Base-by-base conservation (phyloP, 805 yeast genomes). In the Metschnikowia gelsemii region DNA sequence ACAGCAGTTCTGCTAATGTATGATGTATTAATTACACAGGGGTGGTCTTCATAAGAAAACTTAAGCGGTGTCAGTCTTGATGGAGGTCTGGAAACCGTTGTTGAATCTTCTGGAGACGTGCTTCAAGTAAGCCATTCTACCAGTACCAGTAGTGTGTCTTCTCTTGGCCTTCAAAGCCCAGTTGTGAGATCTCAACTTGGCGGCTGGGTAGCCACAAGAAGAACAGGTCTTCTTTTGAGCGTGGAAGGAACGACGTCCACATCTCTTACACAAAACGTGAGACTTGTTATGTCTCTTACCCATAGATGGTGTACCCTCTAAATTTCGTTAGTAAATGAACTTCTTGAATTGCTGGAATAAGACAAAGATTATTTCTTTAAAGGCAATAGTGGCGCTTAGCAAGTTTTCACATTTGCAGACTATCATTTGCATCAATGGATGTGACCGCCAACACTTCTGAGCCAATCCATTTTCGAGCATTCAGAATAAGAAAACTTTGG, bases 251-350 rank as follows among this genome's bases (percentile, higher is more conserved):
- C 98, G 96, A 71, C 81, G 78, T 70, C 98, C 98, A 82, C 99
- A 93, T 85, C 96, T 85, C 82, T 86, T 88, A 84, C 99, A 93
- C 76, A 90, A 80, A 72, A 95, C 85, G 88, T 93, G 99, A 72
- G 98, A 85, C 81, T 93, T 93, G 91, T 87, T 90, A 87, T 93
- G 97, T 78, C 93, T 89, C 82, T 91, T 91, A 84, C 99, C 99
- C 83, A 88, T 84, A 75, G 97, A 88, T 79, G 98, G 96, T 76
- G 99, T 91, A 87, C 99, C 99, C 89, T 91, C 95, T 69, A 48
- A 31, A 28, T 37, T 11, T 20, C 13, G 64, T 60, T 59, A 59
- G 62, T 59, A 59, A 12, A 27, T 39, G 46, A 9, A 14, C 17
- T 29, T 31, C 17, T 40, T 32, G 13, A 12, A 8, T 18, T 7